These are phyloP conservation scores for Citrus australasica DNA, from an alignment of 345 rosid species.

Conservation along the genomic window DNA sequence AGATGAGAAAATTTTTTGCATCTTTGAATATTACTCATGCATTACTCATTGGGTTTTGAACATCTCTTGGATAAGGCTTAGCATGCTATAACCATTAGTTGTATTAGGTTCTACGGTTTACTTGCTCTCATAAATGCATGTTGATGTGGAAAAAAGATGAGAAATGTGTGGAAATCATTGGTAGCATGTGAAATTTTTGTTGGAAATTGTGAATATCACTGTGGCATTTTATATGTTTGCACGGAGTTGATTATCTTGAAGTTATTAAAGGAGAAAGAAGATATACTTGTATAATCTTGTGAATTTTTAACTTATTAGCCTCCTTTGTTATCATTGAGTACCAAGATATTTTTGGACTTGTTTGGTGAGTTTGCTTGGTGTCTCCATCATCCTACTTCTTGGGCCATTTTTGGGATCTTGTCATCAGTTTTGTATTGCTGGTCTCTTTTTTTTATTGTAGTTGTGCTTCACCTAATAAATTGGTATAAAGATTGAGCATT, in stretches of 20 bases:
- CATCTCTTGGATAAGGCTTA: background rate
- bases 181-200: background rate
- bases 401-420: background rate
- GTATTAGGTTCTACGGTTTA: background rate
- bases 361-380: background rate
- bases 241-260: background rate
- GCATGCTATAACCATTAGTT: background rate
- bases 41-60: background rate
- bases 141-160: background rate
- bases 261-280: background rate
- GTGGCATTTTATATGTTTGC: background rate
- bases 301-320: background rate
- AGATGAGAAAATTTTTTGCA: background rate
- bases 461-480: background rate
- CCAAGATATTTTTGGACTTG: background rate
- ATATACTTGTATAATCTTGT: background rate
- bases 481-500: background rate
- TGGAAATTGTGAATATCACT: background rate
- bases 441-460: background rate
- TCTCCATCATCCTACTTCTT: background rate
- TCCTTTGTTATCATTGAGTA: background rate
- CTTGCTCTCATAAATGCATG: background rate
- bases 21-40: background rate
- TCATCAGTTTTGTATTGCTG: background rate
- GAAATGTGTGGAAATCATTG: background rate